These are phyloP conservation scores for Pyrenophora tritici-repentis DNA, from an alignment of 2,329 filamentous ascomycete species.

Conservation along the genomic window DNA sequence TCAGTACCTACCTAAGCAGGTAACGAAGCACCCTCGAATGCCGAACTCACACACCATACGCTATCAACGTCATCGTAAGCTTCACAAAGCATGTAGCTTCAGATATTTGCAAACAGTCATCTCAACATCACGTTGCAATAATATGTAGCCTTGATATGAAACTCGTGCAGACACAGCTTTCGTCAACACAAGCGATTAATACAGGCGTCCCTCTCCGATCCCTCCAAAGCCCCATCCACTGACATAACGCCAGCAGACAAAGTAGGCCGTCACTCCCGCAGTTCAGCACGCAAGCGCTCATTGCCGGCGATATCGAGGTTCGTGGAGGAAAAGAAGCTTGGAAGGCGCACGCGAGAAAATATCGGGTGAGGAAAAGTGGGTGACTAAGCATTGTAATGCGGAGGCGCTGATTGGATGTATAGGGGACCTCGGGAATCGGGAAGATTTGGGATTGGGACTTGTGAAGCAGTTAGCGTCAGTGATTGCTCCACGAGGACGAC, in stretches of 20 bases:
- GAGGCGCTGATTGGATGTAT: constrained; percentile 33
- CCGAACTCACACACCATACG: too few relatives aligned
- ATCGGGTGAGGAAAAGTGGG: constrained; percentile 29
- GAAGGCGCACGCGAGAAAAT: constrained; percentile 36
- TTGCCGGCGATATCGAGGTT: constrained; percentile 50
- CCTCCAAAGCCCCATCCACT: constrained; percentile 42
- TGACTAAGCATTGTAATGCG: constrained; percentile 34
- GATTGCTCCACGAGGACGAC: constrained; percentile 25
- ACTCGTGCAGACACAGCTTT: constrained; percentile 51
- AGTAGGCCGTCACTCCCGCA: constrained; percentile 43
- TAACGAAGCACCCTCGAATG: too few relatives aligned
- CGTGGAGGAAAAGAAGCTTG: constrained; percentile 31
- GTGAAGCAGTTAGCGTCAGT: constrained; percentile 10
- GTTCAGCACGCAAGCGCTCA: constrained; percentile 41
- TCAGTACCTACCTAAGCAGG: too few relatives aligned
- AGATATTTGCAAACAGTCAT: too few relatives aligned
- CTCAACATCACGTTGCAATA: background rate
- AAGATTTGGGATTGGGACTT: constrained; percentile 24
- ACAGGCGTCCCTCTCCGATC: constrained; percentile 57
- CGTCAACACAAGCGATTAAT: constrained; percentile 58
- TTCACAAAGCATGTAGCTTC: too few relatives aligned
- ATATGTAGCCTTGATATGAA: constrained; percentile 61
- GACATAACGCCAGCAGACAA: constrained; percentile 49
- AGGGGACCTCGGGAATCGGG: constrained; percentile 34
- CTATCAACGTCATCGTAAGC: too few relatives aligned